A percentile compares a stretch with the other conserved stretches of the same genome.
Evolutionary conservation across 2,329 filamentous ascomycete species (phyloP).

Genomic region (Paecilomyces formosus): DNA sequence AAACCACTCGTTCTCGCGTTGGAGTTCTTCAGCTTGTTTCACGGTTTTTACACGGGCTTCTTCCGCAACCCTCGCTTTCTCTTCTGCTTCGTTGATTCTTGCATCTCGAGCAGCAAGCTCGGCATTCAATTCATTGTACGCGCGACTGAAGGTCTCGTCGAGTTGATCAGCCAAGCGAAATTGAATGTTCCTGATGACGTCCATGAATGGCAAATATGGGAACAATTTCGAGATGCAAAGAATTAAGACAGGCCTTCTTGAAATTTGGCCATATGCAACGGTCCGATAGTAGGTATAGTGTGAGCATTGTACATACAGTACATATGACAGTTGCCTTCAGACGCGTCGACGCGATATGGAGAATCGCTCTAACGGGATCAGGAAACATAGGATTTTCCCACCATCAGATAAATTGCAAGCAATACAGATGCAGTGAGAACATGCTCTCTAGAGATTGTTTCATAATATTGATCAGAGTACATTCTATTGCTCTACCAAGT

Average conservation of each 20-base stretch:
- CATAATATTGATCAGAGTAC: too few relatives aligned
- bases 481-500: neutral
- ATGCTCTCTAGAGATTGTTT: too few relatives aligned
- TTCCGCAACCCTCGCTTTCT: conserved; percentile 10
- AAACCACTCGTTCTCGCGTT: conserved; percentile 13
- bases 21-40: conserved; percentile 13
- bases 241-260: neutral
- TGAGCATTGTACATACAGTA: neutral
- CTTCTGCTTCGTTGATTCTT: conserved; percentile 15
- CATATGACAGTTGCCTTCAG: neutral
- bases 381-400: neutral
- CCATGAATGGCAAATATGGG: conserved; percentile 15
- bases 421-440: too few relatives aligned
- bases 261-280: neutral
- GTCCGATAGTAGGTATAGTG: neutral
- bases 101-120: conserved; percentile 15
- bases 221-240: neutral
- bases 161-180: conserved; percentile 18
- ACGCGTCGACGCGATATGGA: neutral
- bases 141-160: conserved; percentile 20
- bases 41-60: conserved; percentile 12
- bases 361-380: neutral
- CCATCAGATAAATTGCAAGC: neutral
- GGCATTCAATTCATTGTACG: conserved; percentile 16
- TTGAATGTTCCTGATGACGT: conserved; percentile 23